A percentile compares a stretch with the other conserved stretches of the same genome.
Evolutionary conservation across 2,329 filamentous ascomycete genomes (phyloP).

Genomic region (Pestalotiopsis sp.): DNA sequence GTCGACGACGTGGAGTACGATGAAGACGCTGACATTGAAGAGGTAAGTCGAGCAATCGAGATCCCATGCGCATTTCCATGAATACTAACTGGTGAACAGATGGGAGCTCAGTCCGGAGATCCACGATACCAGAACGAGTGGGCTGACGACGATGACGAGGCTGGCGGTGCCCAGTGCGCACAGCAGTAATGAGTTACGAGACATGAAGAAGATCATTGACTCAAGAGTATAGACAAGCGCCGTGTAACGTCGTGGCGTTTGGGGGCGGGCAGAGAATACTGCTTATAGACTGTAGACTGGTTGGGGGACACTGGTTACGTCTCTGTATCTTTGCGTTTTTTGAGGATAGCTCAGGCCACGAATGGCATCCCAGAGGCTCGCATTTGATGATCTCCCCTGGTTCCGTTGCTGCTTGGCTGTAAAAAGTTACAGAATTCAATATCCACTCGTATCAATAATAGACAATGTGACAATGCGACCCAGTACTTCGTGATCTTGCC

Average conservation of each 20-base stretch:
- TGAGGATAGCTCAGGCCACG: neutral
- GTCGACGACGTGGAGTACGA: slow-evolving; percentile 89
- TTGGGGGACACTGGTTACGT: neutral
- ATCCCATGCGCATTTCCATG: neutral
- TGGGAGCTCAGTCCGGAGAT: slow-evolving; percentile 73
- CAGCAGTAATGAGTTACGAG: slow-evolving; percentile 61
- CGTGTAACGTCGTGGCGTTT: slow-evolving; percentile 6
- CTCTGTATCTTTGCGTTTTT: neutral
- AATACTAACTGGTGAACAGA: slow-evolving; percentile 46
- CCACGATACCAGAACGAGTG: slow-evolving; percentile 66
- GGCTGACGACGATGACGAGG: slow-evolving; percentile 73
- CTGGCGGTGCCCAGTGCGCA: slow-evolving; percentile 69
- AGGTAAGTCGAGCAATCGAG: slow-evolving; percentile 49
- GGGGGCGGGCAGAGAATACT: neutral
- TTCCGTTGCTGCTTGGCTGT: neutral
- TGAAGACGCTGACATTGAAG: slow-evolving; percentile 79
- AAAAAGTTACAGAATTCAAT: neutral
- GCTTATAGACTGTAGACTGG: slow-evolving; percentile 6
- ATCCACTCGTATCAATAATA: neutral
- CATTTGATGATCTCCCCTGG: neutral
- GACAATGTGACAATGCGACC: neutral
- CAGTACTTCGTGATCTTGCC: neutral
- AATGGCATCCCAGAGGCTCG: neutral
- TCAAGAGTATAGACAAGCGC: slow-evolving; percentile 18
- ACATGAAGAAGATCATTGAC: slow-evolving; percentile 23